Conservation (phyloP, 2,329 filamentous ascomycete species). For the Calonectria henricotiae region DNA sequence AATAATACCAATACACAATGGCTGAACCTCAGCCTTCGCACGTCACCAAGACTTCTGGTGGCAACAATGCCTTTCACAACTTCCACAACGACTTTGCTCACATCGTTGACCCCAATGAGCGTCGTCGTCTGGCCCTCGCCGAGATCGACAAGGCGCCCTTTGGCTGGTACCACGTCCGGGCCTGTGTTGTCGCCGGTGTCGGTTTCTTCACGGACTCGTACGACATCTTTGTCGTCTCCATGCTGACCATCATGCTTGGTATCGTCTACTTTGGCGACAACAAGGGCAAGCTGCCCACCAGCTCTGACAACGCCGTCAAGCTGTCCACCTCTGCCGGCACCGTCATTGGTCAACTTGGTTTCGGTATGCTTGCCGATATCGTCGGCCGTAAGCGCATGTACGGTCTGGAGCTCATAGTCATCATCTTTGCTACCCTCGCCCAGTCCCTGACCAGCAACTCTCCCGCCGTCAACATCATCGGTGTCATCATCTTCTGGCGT, state of each 20-base stretch:
- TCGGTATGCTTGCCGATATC: constrained; percentile 84
- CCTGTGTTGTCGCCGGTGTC: constrained; percentile 84
- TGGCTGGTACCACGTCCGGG: constrained; percentile 87
- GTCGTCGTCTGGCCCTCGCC: constrained; percentile 83
- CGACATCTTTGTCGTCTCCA: constrained; percentile 84
- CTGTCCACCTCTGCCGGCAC: constrained; percentile 88
- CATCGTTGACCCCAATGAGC: constrained; percentile 82
- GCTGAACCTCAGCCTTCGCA: constrained; percentile 39
- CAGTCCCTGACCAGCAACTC: constrained; percentile 79
- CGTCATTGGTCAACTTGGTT: constrained; percentile 84
- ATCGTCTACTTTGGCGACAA: constrained; percentile 79
- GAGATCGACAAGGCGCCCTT: constrained; percentile 88
- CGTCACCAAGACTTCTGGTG: constrained; percentile 70
- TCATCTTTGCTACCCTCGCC: constrained; percentile 84
- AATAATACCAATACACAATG: constrained; percentile 34
- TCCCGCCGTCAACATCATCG: constrained; percentile 74
- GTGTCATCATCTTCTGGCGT: constrained; percentile 85
- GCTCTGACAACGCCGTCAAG: constrained; percentile 87
- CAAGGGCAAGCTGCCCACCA: constrained; percentile 73
- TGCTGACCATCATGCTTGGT: constrained; percentile 83
- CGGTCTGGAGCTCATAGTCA: constrained; percentile 84
- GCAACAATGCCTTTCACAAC: constrained; percentile 82
- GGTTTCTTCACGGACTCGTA: constrained; percentile 94
- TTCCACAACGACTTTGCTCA: constrained; percentile 81
- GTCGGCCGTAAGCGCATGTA: constrained; percentile 83